Percentiles rank a stretch among this genome's conserved stretches.
Evolutionary conservation across 2,329 filamentous ascomycete species (phyloP).

Genomic region (Botrytis porri): DNA sequence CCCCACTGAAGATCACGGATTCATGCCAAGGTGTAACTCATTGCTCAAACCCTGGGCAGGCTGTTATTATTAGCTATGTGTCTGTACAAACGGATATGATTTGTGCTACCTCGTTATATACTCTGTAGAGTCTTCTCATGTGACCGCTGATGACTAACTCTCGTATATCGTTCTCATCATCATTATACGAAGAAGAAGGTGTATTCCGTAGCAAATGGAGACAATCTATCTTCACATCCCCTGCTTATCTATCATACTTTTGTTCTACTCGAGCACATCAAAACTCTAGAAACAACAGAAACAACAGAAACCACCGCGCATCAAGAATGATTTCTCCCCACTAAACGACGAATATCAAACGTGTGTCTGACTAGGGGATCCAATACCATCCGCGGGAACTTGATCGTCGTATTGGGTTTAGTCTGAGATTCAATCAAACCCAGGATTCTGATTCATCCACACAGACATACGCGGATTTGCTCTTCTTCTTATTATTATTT

Average conservation of each 20-base stretch:
- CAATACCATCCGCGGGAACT: not conserved
- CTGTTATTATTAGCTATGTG: not conserved
- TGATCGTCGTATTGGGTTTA: not conserved
- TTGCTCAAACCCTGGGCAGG: not conserved
- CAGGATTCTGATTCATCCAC: not conserved
- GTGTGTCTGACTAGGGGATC: not conserved
- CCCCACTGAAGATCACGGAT: slow-evolving; percentile 1
- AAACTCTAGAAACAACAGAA: not conserved
- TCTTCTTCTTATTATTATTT: not conserved
- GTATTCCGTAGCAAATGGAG: not conserved
- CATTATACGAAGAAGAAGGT: not conserved
- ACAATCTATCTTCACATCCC: not conserved
- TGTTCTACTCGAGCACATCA: not conserved
- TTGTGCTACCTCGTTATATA: not conserved
- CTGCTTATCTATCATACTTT: no score
- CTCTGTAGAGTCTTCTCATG: not conserved
- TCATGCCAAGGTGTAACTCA: not conserved
- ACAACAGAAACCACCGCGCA: not conserved
- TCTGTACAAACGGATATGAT: not conserved
- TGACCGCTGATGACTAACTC: not conserved
- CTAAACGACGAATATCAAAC: slow-evolving; percentile 9
- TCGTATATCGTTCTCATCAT: not conserved
- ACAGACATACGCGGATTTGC: not conserved
- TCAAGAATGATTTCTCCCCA: not conserved
- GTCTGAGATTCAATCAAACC: not conserved